Conservation (phyloP, 2,329 filamentous ascomycete species). For the Fusarium scirpi region DNA sequence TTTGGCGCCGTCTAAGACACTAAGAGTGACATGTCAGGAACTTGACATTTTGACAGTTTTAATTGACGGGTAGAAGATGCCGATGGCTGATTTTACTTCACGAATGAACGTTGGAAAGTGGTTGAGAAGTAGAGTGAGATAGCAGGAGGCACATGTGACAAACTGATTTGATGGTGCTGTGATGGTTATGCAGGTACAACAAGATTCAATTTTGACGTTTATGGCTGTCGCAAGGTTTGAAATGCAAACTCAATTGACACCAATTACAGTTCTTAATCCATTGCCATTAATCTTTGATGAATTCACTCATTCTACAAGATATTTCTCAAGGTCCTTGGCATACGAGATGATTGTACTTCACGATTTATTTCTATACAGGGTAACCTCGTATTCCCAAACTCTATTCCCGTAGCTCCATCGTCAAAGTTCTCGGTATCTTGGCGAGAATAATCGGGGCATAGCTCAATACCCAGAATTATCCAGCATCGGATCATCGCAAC, state of each 20-base stretch:
- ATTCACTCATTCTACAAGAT: neutral
- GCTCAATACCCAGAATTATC: constrained; percentile 14
- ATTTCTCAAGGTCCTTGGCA: neutral
- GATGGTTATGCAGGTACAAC: constrained; percentile 4
- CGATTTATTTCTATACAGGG: neutral
- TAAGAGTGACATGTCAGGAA: constrained; percentile 7
- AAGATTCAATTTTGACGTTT: neutral
- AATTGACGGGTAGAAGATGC: neutral
- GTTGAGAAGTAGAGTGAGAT: rapidly evolving
- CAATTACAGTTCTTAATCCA: no score
- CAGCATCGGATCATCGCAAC: neutral
- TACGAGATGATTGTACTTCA: neutral
- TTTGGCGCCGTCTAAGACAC: neutral
- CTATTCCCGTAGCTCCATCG: neutral
- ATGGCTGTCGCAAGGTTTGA: neutral
- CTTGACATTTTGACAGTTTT: neutral
- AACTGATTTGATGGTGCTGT: neutral
- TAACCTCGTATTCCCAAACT: constrained; percentile 12
- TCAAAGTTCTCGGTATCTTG: neutral
- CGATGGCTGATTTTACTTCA: neutral
- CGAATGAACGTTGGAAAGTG: neutral
- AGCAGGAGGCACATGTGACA: neutral
- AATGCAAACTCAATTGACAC: no score
- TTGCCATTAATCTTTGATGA: neutral
- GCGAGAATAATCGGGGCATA: constrained; percentile 6